These are phyloP conservation scores for Verticillium longisporum DNA, from an alignment of 2,329 filamentous ascomycete genomes.

Conservation along the genomic window DNA sequence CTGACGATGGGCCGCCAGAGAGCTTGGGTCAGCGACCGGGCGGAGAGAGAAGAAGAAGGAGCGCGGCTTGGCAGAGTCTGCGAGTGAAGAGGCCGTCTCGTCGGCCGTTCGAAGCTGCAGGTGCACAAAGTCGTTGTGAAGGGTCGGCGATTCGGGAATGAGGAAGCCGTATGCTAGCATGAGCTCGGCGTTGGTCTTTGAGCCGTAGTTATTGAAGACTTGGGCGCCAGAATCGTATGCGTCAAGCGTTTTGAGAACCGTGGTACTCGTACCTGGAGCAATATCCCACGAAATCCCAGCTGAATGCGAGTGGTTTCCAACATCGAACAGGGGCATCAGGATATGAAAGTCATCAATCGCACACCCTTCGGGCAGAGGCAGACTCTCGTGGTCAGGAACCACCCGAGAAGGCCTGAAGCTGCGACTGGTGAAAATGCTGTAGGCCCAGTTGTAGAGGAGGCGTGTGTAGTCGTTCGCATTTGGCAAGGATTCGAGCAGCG, in stretches of 20 bases:
- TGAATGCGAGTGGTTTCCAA: slow-evolving; percentile 63
- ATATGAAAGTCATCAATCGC: slow-evolving; percentile 57
- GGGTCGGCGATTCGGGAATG: slow-evolving; percentile 34
- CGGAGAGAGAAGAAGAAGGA: slow-evolving; percentile 45
- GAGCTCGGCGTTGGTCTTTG: slow-evolving; percentile 67
- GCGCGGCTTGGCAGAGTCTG: slow-evolving; percentile 12
- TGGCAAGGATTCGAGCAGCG: slow-evolving; percentile 10
- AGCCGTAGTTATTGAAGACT: slow-evolving; percentile 66
- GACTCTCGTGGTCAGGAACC: slow-evolving; percentile 26
- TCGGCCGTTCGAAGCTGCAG: slow-evolving; percentile 36
- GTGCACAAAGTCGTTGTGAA: slow-evolving; percentile 57
- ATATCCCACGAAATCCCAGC: slow-evolving; percentile 54
- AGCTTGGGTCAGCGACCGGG: slow-evolving; percentile 39
- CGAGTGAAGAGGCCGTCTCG: slow-evolving; percentile 11
- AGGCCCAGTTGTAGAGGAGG: slow-evolving; percentile 57
- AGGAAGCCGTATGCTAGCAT: slow-evolving; percentile 59
- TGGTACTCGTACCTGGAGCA: slow-evolving; percentile 23
- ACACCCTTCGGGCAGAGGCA: slow-evolving; percentile 29
- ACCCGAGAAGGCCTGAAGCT: slow-evolving; percentile 59
- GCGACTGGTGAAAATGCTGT: slow-evolving; percentile 57
- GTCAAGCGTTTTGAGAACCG: slow-evolving; percentile 30
- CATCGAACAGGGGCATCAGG: slow-evolving; percentile 63
- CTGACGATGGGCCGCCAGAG: slow-evolving; percentile 35
- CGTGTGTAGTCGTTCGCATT: slow-evolving; percentile 30
- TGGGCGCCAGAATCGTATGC: slow-evolving; percentile 45